Evolutionary conservation across 768 basidiomycete species (phyloP), one percentile per base, ranked within the genome.

Genomic region (Termitomyces sp.): DNA sequence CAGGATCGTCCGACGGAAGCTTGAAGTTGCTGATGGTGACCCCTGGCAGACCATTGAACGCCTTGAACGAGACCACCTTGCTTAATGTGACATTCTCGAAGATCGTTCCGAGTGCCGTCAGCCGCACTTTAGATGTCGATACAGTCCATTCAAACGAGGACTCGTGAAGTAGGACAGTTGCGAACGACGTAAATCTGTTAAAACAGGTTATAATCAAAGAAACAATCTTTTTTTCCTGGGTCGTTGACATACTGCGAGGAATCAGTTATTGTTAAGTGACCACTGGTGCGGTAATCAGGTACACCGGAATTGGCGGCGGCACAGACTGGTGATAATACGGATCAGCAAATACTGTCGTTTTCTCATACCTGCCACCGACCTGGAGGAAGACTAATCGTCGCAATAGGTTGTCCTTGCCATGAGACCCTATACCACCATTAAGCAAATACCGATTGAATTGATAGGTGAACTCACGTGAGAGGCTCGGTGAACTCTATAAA

Each of bases 21-120:
- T 84, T 72, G 74, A 89, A 89, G 70, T 88, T 85, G 59, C 76
- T 81, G 65, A 90, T 87, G 6, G 81, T 83, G 43, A 88, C 84
- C 6, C 87, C 87, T 8, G 85, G 85, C 7, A 90, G 72, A 31
- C 79, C 79, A 58, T 90, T 84, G 69, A 90, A 90, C 5, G 87
- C 88, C 64, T 82, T 85, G 73, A 89, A 79, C 4, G 81, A 70
- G 39, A 89, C 65, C 1, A 76, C 72, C 69, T 90, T 90, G 47
- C 74, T 78, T 36, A 90, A 74, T 0, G 76, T 72, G 29, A 90
- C 80, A 56, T 80, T 78, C 59, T 88, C 84, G 61, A 90, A 90
- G 60, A 84, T 80, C 12, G 85, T 87, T 16, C 84, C 85, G 1
- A 90, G 77, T 5, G 88, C 87, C 2, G 75, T 79, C 16, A 90